A percentile compares a stretch with the other conserved stretches of the same genome.
These are phyloP conservation scores for Candida berthetii DNA, from an alignment of 805 yeast genomes.

Conservation along the genomic window DNA sequence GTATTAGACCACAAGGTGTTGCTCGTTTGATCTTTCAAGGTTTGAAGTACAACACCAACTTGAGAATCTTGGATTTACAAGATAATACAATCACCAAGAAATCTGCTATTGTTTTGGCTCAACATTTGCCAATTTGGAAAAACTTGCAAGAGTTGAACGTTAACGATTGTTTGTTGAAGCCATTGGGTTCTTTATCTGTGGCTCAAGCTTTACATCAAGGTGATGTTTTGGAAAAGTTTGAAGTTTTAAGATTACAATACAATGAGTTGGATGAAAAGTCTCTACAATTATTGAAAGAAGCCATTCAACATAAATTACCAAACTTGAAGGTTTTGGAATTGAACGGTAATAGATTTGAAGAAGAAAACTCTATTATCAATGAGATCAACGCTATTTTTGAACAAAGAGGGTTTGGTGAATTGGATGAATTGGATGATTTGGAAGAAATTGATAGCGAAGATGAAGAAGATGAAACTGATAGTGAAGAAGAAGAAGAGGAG, in stretches of 20 bases:
- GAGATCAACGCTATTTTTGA: conserved; percentile 57
- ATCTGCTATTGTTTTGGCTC: conserved; percentile 63
- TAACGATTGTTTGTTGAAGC: conserved; percentile 83
- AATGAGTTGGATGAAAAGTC: conserved; percentile 75
- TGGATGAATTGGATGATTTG: conserved; percentile 92
- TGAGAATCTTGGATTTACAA: conserved; percentile 78
- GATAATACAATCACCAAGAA: conserved; percentile 85
- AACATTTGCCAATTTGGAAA: conserved; percentile 56
- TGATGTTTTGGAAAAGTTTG: conserved; percentile 35
- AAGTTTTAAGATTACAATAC: conserved; percentile 70
- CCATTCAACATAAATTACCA: conserved; percentile 50
- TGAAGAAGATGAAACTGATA: conserved; percentile 40
- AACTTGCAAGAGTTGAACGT: conserved; percentile 70
- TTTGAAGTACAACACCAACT: conserved; percentile 49
- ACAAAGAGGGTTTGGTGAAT: conserved; percentile 69
- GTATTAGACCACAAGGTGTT: conserved; percentile 93
- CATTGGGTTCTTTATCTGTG: conserved; percentile 62
- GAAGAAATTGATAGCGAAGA: conserved; percentile 72
- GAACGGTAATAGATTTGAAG: conserved; percentile 91
- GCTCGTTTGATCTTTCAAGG: conserved; percentile 70
- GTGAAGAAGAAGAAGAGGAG: conserved; percentile 29
- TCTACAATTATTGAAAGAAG: conserved; percentile 50
- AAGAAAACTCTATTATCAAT: conserved; percentile 70
- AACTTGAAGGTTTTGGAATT: conserved; percentile 65
- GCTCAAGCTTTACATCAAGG: conserved; percentile 40